Conservation (phyloP, 1,284 basidiomycete species). For the Cystobasidiaceae sp. region DNA sequence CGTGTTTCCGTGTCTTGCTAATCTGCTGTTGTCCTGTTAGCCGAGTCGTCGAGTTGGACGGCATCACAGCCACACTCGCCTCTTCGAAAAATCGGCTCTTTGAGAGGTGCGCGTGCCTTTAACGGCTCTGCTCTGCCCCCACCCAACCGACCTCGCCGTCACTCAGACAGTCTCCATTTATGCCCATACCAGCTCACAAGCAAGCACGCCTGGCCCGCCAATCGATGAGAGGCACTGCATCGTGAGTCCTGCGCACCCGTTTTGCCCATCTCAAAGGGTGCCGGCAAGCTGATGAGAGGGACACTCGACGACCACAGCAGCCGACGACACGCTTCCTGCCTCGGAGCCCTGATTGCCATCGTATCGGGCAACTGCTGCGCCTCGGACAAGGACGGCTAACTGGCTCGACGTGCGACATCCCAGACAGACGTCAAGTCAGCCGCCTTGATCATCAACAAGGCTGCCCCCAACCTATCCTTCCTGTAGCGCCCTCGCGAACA, state of each 20-base stretch:
- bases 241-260: neutral
- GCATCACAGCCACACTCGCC: neutral
- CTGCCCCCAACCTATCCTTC: neutral
- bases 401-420: too few species aligned
- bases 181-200: neutral
- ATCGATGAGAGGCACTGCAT: conserved; percentile 20
- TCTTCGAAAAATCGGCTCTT: too few species aligned
- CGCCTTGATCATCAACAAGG: too few species aligned
- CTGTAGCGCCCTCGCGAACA: too few species aligned
- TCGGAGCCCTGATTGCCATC: conserved; percentile 17
- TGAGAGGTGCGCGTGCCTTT: too few species aligned
- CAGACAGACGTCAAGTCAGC: too few species aligned
- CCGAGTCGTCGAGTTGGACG: neutral
- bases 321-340: conserved; percentile 15
- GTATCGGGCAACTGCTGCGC: conserved; percentile 21
- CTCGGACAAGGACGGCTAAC: conserved; percentile 16
- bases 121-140: too few species aligned
- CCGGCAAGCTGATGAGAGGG: neutral
- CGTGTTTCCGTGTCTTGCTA: too few species aligned
- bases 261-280: neutral
- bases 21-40: too few species aligned
- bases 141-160: neutral
- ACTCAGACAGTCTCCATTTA: neutral
- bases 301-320: neutral
- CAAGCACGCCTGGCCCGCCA: neutral